These are phyloP conservation scores for Syncephalastrum contaminatum DNA, from an alignment of 371 early-diverging fungal species.

Conservation along the genomic window DNA sequence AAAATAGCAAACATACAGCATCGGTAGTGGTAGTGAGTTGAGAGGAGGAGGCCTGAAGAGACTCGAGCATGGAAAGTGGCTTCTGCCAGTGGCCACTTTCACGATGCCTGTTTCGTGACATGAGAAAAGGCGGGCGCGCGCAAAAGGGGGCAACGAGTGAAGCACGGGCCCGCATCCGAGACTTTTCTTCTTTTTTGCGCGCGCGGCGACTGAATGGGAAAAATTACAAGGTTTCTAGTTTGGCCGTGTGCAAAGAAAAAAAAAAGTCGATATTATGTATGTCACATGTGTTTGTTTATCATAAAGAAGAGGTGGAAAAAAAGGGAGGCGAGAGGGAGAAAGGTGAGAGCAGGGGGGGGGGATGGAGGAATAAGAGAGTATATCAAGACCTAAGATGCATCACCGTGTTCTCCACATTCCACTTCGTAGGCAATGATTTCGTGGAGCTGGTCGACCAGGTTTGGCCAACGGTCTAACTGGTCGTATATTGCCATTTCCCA, in stretches of 20 bases:
- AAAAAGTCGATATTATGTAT: not conserved
- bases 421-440: constrained; percentile 60
- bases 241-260: not conserved
- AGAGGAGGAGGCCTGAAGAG: constrained; percentile 4
- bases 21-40: constrained; percentile 6
- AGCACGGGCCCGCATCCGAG: no score
- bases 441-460: constrained; percentile 52
- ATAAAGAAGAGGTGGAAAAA: not conserved
- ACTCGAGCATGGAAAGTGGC: constrained; percentile 5
- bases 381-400: not conserved
- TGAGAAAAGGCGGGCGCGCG: no score
- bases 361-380: not conserved
- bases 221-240: constrained; percentile 2
- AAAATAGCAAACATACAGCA: not conserved
- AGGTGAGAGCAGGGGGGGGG: not conserved
- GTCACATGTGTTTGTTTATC: no score
- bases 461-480: constrained; percentile 38
- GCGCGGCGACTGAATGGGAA: no score
- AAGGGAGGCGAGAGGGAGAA: not conserved
- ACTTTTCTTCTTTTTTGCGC: no score
- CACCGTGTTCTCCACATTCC: constrained; percentile 31
- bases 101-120: no score
- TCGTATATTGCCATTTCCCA: constrained; percentile 49
- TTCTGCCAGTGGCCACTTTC: constrained; percentile 5
- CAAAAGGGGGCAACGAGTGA: no score